A percentile compares a stretch with the other conserved stretches of the same genome.
Conservation (phyloP, 352 stramenopile genomes). For the Elongisporangium anandrum region DNA sequence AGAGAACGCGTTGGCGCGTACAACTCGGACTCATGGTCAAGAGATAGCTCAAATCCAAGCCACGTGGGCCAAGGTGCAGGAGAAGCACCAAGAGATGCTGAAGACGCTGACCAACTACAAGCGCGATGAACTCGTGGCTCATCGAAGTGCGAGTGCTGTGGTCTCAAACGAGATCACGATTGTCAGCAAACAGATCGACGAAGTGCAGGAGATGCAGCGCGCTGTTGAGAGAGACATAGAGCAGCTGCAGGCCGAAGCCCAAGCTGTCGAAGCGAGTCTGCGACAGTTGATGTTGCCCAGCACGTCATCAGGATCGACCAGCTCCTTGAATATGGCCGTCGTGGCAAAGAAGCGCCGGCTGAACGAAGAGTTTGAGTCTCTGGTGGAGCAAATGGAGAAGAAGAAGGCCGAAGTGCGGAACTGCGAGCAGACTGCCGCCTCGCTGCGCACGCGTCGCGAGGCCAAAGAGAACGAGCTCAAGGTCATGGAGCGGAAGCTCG, state of each 20-base stretch:
- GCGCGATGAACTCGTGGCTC: constrained; percentile 67
- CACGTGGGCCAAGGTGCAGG: constrained; percentile 28
- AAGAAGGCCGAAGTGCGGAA: constrained; percentile 59
- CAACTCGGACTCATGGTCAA: not conserved
- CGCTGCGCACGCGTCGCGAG: constrained; percentile 44
- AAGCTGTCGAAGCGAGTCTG: constrained; percentile 43
- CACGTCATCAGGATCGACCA: constrained; percentile 8
- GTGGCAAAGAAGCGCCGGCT: constrained; percentile 75
- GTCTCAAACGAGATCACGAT: constrained; percentile 75
- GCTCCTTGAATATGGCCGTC: constrained; percentile 50
- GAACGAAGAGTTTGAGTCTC: constrained; percentile 76
- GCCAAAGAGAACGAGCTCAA: constrained; percentile 82
- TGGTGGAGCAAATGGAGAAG: constrained; percentile 69
- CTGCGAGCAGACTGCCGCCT: constrained; percentile 56
- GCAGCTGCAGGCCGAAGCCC: constrained; percentile 51
- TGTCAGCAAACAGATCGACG: constrained; percentile 67
- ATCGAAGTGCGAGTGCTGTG: constrained; percentile 64
- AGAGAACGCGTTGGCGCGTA: not conserved
- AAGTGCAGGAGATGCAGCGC: constrained; percentile 61
- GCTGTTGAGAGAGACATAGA: constrained; percentile 54
- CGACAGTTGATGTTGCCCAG: constrained; percentile 59
- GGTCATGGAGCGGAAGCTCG: constrained; percentile 68
- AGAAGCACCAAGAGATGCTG: constrained; percentile 52
- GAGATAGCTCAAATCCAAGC: constrained; percentile 24
- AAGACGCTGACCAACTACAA: constrained; percentile 81